Base-by-base conservation (phyloP, 2,329 filamentous ascomycete genomes). In the Hypocreales sp. region DNA sequence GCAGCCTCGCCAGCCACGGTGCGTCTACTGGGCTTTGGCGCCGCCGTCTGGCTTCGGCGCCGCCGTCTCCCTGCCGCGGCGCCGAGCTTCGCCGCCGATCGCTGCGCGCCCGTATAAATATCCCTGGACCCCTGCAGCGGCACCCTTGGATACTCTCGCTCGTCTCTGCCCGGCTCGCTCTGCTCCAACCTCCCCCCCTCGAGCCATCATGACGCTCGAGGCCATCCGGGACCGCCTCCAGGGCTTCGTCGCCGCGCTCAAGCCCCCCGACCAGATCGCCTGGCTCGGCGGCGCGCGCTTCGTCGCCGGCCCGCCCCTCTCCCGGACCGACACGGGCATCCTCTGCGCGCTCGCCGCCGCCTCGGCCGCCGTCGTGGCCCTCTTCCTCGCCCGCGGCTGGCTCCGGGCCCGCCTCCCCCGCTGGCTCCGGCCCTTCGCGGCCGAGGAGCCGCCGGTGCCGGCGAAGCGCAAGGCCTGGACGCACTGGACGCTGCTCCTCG, bases 381-480 rank as follows among this genome's bases (percentile, higher is more conserved):
- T 55, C 11, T 46, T 52, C 28, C 16, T 51, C 15, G 30, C 26
- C 31, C 42, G 35, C 7, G 28, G 36, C 4, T 40, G 35, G 3
- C 30, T 55, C 5, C 33, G 40, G 3, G 42, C 44, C 4, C 33
- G 35, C 4, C 41, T 52, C 2, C 58, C 60, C 0, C 44, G 40
- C 23, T 64, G 58, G 56, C 40, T 51, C 10, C 48, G 45, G 8
- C 51, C 53, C 2, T 64, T 64, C 32, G 60, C 60, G 3, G 41
- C 46, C 7, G 60, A 64, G 35, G 34, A 50, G 13, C 36, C 25
- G 0, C 37, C 40, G 2, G 34, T 31, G 2, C 19, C 29, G 0
- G 21, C 35, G 12, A 48, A 44, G 21, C 33, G 40, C 15, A 51
- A 36, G 23, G 28, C 35, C 8, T 61, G 55, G 57, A 54, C 46